Evolutionary conservation across 2,329 filamentous ascomycete genomes (phyloP), one percentile per base, ranked within the genome.

Genomic region (Talaromyces sp.): DNA sequence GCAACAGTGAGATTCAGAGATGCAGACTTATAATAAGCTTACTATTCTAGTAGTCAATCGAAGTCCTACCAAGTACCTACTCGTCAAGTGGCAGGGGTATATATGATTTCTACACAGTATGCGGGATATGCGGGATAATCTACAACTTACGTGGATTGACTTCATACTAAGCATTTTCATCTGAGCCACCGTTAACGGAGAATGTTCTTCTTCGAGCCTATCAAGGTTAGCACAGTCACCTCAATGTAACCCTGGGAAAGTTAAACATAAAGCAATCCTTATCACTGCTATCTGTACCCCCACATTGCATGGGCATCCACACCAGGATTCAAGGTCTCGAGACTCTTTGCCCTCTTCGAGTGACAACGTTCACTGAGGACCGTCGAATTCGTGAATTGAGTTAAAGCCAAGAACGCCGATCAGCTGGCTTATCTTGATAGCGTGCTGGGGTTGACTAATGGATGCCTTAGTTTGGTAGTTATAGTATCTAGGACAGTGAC

Each of bases 341-440:
- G n/a, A n/a, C n/a, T n/a, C n/a, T 31, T 34, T 56, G 25, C 22
- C 53, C 53, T 36, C 36, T 56, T 56, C 6, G 53, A 38, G 53
- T 34, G 11, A 56, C 47, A 47, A 5, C 0, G 15, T 19, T n/a
- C 13, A n/a, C 29, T 31, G 29, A 22, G 7, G 3, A 13, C 29
- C 53, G 5, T 36, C 17, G 31, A 15, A 15, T 8, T 36, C 31
- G n/a, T 56, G 5, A 11, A 34, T 22, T 36, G 53, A 17, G n/a
- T 56, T 11, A 6, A 34, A 47, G 58, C 58, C 40, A 60, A 60
- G 58, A 43, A 36, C 40, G 58, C 58, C 40, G 58, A 59, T 59
- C 58, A n/a, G 17, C 17, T 29, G 36, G 36, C 58, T 59, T 60
- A 47, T 60, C 58, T 47, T 34, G 58, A 47, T 60, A 56, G 17